These are phyloP conservation scores for Dillenia suffruticosa DNA, from an alignment of 164 flowering plant species.

Conservation along the genomic window DNA sequence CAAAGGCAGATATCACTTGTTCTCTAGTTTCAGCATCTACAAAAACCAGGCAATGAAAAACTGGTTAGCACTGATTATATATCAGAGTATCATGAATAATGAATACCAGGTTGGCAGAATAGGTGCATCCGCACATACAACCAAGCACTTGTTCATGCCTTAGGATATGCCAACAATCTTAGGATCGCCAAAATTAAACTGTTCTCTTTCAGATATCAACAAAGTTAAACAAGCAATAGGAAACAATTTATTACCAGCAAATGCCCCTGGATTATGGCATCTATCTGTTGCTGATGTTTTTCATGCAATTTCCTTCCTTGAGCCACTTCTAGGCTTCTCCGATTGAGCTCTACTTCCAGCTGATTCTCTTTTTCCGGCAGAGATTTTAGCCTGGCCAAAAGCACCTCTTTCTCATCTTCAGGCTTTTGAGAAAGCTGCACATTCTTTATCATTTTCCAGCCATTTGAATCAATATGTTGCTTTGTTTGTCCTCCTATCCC, in stretches of 20 bases:
- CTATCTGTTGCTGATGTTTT: conserved; percentile 35
- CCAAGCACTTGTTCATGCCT: too few species aligned
- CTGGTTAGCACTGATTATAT: not conserved
- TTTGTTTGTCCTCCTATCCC: too few species aligned
- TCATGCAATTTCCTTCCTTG: conserved; percentile 30
- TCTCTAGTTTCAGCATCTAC: conserved; percentile 21
- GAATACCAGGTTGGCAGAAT: not conserved
- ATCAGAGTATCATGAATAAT: not conserved
- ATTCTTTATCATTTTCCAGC: conserved; percentile 16
- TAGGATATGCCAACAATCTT: too few species aligned
- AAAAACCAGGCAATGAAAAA: conserved; percentile 3
- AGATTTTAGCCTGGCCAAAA: conserved; percentile 26
- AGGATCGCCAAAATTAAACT: too few species aligned
- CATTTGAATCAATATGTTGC: conserved; percentile 7
- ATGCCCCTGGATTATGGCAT: conserved; percentile 16
- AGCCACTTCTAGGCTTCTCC: conserved; percentile 22
- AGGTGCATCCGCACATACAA: too few species aligned
- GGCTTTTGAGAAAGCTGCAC: conserved; percentile 19
- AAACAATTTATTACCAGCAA: too few species aligned
- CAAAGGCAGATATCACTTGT: conserved; percentile 14
- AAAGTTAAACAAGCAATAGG: not conserved
- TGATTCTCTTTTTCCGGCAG: conserved; percentile 31
- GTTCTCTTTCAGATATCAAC: too few species aligned
- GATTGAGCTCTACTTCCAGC: conserved; percentile 30
- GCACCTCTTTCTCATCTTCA: conserved; percentile 25